These are phyloP conservation scores for Nakazawaea wickerhamii DNA, from an alignment of 805 yeast genomes.

Conservation along the genomic window DNA sequence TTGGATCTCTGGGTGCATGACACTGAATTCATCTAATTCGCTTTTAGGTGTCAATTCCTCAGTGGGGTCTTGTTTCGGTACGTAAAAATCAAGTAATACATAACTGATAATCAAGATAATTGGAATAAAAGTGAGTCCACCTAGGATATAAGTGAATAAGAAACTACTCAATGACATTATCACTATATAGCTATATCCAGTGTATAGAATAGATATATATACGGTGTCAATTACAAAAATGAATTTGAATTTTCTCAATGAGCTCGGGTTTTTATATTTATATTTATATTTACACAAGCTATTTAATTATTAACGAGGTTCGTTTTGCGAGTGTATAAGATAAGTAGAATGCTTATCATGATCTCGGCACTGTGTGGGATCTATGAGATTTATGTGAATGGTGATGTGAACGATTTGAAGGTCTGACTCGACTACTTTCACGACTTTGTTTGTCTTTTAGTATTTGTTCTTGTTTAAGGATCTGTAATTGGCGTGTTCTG, in stretches of 20 bases:
- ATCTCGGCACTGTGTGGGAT: no score
- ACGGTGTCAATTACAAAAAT: no score
- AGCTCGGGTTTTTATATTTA: no score
- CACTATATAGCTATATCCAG: neutral
- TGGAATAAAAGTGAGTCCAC: slow-evolving; percentile 82
- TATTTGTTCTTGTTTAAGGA: slow-evolving; percentile 10
- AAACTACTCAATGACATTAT: slow-evolving; percentile 26
- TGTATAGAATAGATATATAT: no score
- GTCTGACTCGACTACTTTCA: slow-evolving; percentile 11
- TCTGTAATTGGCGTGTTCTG: slow-evolving; percentile 19
- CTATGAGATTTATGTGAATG: neutral
- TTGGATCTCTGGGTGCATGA: slow-evolving; percentile 21
- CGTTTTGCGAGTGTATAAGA: no score
- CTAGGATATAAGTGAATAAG: slow-evolving; percentile 53
- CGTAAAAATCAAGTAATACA: slow-evolving; percentile 29
- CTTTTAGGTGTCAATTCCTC: slow-evolving; percentile 12
- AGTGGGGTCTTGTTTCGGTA: slow-evolving; percentile 26
- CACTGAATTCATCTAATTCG: slow-evolving; percentile 20
- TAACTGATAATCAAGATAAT: slow-evolving; percentile 35
- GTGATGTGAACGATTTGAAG: neutral
- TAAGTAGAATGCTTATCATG: no score
- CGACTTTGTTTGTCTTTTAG: slow-evolving; percentile 14
- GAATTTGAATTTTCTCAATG: no score
- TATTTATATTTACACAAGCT: no score
- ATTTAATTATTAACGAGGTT: no score